Base-by-base conservation (phyloP, 768 basidiomycete genomes). In the Trametes cinnabarina region DNA sequence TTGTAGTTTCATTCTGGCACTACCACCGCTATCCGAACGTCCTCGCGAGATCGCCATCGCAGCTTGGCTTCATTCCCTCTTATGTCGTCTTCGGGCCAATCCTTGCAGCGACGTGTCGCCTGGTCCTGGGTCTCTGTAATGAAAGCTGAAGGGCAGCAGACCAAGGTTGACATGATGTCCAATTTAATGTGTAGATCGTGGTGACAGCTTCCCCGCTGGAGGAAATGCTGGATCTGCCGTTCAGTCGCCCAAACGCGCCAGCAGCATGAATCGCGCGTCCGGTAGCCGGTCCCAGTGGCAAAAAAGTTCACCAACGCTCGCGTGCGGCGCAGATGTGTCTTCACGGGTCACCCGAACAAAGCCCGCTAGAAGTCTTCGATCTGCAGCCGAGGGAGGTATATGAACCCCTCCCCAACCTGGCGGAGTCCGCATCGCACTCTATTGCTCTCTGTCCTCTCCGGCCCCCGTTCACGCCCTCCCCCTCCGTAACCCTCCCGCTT, bases 381-480 rank as follows among this genome's bases (percentile, higher is more conserved):
- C 10, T 26, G 23, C 48, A 55, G 54, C 54, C 54, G 54, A 55
- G 20, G 14, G 28, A 41, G 20, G 51, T 53, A 59, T 59, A 53
- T 53, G 51, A 54, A 51, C 35, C 43, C 35, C 43, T 35, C 50
- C 42, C 9, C 20, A 26, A 17, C 40, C 15, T 6, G 19, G 8
- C 17, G 20, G 22, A 10, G 32, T 14, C 49, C 32, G 37, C 50
- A 50, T 41, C 51, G 44, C 57, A 47, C 57, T 44, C 42, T 28
- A 44, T 41, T 41, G 43, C 50, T 23, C 51, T 30, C 47, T 28
- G 39, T 53, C 44, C 46, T 30, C 37, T 34, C 26, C 30, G 8
- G 23, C 43, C 35, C 30, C 55, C n/a, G 10, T 47, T 48, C 50
- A 51, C 39, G 30, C 22, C 19, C 39, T 39, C 46, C 4, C 22